Base-by-base conservation (phyloP, 345 rosid species). In the Chamaenerion angustifolium region DNA sequence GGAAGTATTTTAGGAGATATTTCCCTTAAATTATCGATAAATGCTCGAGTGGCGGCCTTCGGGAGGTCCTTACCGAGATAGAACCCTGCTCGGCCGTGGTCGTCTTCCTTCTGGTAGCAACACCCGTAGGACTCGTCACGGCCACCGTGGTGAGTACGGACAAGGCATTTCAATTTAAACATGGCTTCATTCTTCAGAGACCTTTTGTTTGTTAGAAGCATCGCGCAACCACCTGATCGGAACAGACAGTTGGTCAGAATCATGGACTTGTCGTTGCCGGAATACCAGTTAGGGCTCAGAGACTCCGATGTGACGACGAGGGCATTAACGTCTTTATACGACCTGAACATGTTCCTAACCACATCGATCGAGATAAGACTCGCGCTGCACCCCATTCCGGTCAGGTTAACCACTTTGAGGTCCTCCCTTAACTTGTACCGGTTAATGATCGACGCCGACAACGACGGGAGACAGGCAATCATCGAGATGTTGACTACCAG, bases 351-450 rank as follows among this genome's bases (percentile, higher is more conserved):
- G 69, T 64, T 79, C 5, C 71, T 74, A 27, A 72, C 90, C 31
- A 79, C 64, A 52, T 85, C 83, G 16, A 86, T 40, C 4, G 97
- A 77, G n/a, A 90, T 64, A 27, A 86, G 72, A 64, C 96, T 90
- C 15, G 98, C 94, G 56, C 96, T 86, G 16, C 98, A 90, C 0
- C 96, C 98, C 94, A 90, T 86, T 16, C 95, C 95, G 0, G 96
- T 68, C 4, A 90, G 61, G 55, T 83, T 81, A 41, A 52, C 83
- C 15, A 68, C 78, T 60, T 85, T 86, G 13, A 86, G 45, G 56
- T 83, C 94, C 5, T 79, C 72, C 51, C 88, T 76, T 77, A 90
- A 59, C 63, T 83, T 77, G 81, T 79, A 90, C 17, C 17, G 81
- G 50, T 81, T 86, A n/a, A 90, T 68, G 58, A 90, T 77, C 50